Evolutionary conservation across 225 moss, liverwort and hornwort species (phyloP).

Genomic region (Marchantia paleacea): DNA sequence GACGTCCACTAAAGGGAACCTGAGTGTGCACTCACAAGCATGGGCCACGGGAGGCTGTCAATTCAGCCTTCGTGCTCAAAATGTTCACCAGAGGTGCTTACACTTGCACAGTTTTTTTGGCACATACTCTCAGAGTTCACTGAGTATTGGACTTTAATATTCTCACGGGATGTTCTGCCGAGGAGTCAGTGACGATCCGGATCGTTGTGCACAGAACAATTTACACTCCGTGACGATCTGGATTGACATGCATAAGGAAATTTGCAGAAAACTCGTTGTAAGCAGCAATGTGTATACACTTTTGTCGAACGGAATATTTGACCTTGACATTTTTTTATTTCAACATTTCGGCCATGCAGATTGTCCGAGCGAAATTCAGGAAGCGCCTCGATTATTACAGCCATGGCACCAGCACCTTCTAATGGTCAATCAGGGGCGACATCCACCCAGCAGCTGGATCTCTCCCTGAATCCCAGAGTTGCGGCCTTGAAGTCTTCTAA

Average conservation of each 20-base stretch:
- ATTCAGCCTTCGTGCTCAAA: slow-evolving; percentile 11
- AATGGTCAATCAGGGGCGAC: slow-evolving; percentile 37
- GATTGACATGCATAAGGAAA: neutral
- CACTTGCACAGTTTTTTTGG: neutral
- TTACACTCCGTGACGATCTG: neutral
- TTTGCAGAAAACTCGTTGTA: neutral
- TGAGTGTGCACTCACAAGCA: slow-evolving; percentile 24
- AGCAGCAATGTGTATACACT: too few relatives aligned
- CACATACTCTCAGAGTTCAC: neutral
- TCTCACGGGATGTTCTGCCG: too few relatives aligned
- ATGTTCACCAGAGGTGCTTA: slow-evolving; percentile 17
- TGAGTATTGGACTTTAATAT: too few relatives aligned
- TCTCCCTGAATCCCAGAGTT: slow-evolving; percentile 76
- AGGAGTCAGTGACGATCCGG: too few relatives aligned
- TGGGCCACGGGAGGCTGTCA: slow-evolving; percentile 30
- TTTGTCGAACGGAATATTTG: neutral
- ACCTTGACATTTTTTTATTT: neutral
- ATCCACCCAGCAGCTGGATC: slow-evolving; percentile 50
- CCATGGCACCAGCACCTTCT: slow-evolving; percentile 40
- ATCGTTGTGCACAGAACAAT: too few relatives aligned
- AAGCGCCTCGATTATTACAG: neutral
- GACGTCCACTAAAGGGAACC: neutral
- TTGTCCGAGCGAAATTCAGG: slow-evolving; percentile 4
- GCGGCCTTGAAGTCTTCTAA: slow-evolving; percentile 90
- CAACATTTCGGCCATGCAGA: slow-evolving; percentile 9